Evolutionary conservation across 2,329 filamentous ascomycete species (phyloP), one percentile per base, ranked within the genome.

Genomic region (Alternaria arbusti): DNA sequence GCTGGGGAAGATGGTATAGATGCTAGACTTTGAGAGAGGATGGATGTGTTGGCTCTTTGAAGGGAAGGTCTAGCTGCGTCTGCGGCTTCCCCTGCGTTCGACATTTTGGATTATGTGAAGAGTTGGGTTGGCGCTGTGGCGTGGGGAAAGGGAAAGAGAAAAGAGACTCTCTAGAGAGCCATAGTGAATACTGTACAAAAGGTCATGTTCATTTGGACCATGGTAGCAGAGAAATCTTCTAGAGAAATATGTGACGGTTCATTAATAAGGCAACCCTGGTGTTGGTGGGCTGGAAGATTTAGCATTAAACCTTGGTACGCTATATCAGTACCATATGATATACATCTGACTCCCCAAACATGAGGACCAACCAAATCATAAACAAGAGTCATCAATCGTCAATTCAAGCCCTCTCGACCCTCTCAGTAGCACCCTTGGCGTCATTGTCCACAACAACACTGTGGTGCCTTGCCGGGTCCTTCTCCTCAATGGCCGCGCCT

Each of bases 401-500:
- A 12, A 17, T 12, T 55, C 25, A 63, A 17, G 36, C 56, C 20
- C 30, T 60, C 7, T 57, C 59, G 12, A 51, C 60, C 36, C 57
- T 67, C 66, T 73, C 63, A 6, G 50, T 64, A 28, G 65, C 57
- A 23, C 63, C 67, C 66, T 75, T 74, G 46, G 66, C 59, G 47
- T 72, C 69, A 7, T 66, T 66, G 46, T 68, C 65, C 40, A 73
- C 49, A 6, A 66, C 54, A 32, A 73, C 59, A 43, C 70, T 74
- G 47, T 73, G 68, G 6, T 75, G 63, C 43, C 65, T 67, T 25
- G 73, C 73, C 40, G 80, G 78, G 55, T 82, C 77, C 58, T 79
- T 78, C 6, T 73, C 74, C 55, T 82, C 75, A 47, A 87, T 81
- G 72, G 84, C 82, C 3, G 82, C 85, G 40, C 86, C 86, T 74